Evolutionary conservation across 1,284 basidiomycete genomes (phyloP).

Genomic region (Phenoliferia sp.): DNA sequence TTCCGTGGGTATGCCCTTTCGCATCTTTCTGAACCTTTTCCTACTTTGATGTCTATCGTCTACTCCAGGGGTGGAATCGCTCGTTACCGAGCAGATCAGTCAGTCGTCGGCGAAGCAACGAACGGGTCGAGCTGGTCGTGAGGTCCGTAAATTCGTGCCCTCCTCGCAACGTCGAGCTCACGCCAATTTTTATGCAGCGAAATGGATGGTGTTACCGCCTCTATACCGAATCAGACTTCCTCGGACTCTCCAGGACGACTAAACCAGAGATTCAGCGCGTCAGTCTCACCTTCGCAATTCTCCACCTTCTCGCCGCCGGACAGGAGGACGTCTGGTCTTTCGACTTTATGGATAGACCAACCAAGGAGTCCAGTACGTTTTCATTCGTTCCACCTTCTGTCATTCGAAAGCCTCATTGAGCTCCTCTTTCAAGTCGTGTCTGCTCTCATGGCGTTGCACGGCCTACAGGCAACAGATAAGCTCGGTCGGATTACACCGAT

Average conservation of each 20-base stretch:
- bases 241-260: constrained; percentile 58
- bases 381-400: background rate
- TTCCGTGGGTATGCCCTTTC: constrained; percentile 14
- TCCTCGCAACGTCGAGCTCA: constrained; percentile 10
- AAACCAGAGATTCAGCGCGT: constrained; percentile 85
- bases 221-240: constrained; percentile 75
- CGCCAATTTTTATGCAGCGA: constrained; percentile 1
- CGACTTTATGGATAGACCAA: constrained; percentile 79
- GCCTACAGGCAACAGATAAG: constrained; percentile 65
- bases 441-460: constrained; percentile 67
- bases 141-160: constrained; percentile 51
- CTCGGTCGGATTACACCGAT: constrained; percentile 58
- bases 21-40: background rate
- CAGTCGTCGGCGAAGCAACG: constrained; percentile 84
- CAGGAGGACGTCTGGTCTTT: constrained; percentile 66
- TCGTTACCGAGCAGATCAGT: constrained; percentile 77
- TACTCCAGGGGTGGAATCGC: constrained; percentile 72
- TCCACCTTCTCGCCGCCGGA: constrained; percentile 59
- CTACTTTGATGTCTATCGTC: background rate
- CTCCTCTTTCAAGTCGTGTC: constrained; percentile 50
- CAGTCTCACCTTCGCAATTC: constrained; percentile 71
- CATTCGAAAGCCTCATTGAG: background rate
- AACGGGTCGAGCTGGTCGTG: constrained; percentile 84
- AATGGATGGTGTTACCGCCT: constrained; percentile 68
- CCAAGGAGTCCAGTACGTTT: constrained; percentile 59